Evolutionary conservation across 129 eudicot genomes (phyloP).

Genomic region (Logfia minima): DNA sequence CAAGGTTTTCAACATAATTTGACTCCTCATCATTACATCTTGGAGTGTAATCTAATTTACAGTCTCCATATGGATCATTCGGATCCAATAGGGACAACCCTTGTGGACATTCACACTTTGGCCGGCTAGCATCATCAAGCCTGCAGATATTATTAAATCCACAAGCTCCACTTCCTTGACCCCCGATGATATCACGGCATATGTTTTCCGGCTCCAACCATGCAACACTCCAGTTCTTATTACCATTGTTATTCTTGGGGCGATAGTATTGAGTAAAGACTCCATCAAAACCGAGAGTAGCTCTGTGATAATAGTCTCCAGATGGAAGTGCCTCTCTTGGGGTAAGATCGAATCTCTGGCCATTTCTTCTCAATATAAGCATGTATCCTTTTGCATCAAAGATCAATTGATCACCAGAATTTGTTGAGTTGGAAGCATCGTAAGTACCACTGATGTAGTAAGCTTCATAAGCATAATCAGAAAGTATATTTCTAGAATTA

Average conservation of each 20-base stretch:
- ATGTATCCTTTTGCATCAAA: constrained; percentile 34
- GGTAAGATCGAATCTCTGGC: constrained; percentile 8
- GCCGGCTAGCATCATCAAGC: no score
- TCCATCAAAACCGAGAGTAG: constrained; percentile 48
- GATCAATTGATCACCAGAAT: constrained; percentile 30
- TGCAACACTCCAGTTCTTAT: constrained; percentile 23
- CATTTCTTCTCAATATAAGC: constrained; percentile 37
- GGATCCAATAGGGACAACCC: no score
- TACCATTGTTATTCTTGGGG: constrained; percentile 29
- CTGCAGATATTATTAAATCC: no score
- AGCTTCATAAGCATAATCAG: constrained; percentile 17
- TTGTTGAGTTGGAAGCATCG: constrained; percentile 4
- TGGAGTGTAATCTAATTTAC: no score
- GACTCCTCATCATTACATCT: no score
- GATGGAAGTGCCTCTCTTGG: neutral
- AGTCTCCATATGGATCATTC: no score
- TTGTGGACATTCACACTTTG: no score
- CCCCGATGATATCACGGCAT: no score
- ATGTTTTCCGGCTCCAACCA: constrained; percentile 36
- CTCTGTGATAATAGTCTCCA: constrained; percentile 44
- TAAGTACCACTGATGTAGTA: constrained; percentile 26
- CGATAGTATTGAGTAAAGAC: constrained; percentile 41
- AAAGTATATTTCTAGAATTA: neutral
- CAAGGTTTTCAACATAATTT: no score
- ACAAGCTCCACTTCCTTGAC: no score